Evolutionary conservation across 2,329 filamentous ascomycete species (phyloP), one percentile per base, ranked within the genome.

Genomic region (Fusarium nurragi): DNA sequence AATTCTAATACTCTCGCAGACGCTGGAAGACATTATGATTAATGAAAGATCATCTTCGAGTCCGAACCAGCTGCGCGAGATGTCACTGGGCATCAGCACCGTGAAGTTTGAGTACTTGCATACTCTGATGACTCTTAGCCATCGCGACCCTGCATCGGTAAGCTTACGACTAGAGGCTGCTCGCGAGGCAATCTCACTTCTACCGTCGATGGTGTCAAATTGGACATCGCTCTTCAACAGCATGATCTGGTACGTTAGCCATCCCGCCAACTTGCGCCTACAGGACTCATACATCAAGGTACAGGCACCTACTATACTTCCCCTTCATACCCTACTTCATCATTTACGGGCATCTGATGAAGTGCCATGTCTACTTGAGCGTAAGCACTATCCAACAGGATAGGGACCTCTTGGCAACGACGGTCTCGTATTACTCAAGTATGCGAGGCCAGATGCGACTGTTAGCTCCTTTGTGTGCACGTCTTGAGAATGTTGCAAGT

Each of bases 321-420:
- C 59, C 59, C 0, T 62, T 62, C 4, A 54, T 49, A 6, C 28
- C 59, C 2, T 62, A 54, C n/a, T 54, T 54, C 68, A 30, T 62
- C 7, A 19, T 62, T 9, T 62, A 60, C 10, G 37, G 45, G 6
- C 21, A 56, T 11, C 5, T 59, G 6, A 25, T 25, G 5, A 7
- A 56, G 0, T 5, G 7, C 1, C 22, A 40, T 10, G 8, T 22
- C 4, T 21, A 16, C 2, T 13, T n/a, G 0, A 21, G 32, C 4
- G 6, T 3, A 5, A 6, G 14, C 2, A 30, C 18, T 2, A 32
- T 18, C 1, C 18, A 46, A 6, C 14, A 22, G 16, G 52, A 60
- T 9, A 18, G 43, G 3, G 18, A 44, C 6, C 43, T 59, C 11
- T 9, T 59, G 2, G 34, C 44, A 4, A 36, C 23, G 1, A 36